A percentile compares a stretch with the other conserved stretches of the same genome.
Conservation (phyloP, 495 filamentous ascomycete species). For the Xylaria telfairii region DNA sequence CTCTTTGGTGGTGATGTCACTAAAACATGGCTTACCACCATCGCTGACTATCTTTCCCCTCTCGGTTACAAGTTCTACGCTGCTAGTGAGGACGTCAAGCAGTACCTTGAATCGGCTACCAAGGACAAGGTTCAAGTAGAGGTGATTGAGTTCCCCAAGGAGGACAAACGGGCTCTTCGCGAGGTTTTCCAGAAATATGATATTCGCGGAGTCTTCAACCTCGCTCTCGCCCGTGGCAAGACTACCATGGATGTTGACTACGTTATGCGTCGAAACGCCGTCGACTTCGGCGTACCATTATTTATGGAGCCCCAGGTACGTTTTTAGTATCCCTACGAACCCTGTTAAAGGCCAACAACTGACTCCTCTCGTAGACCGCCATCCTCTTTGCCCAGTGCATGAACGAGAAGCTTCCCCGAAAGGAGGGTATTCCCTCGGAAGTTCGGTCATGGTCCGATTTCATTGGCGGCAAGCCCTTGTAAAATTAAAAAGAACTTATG, state of each 20-base stretch:
- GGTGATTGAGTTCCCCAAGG: constrained; percentile 95
- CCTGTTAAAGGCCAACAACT: constrained; percentile 36
- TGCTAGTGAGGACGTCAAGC: constrained; percentile 79
- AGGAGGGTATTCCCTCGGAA: constrained; percentile 82
- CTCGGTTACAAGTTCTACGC: constrained; percentile 94
- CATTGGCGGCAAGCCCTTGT: constrained; percentile 88
- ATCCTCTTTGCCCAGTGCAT: constrained; percentile 95
- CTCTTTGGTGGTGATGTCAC: constrained; percentile 86
- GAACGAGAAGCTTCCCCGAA: constrained; percentile 88
- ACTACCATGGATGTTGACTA: constrained; percentile 92
- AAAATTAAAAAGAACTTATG: constrained; percentile 42
- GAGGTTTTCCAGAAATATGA: constrained; percentile 98
- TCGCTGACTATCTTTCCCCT: constrained; percentile 84
- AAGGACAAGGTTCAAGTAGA: constrained; percentile 75
- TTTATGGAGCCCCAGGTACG: constrained; percentile 99
- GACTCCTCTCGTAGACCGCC: constrained; percentile 70
- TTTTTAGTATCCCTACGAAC: constrained; percentile 15
- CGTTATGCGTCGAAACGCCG: constrained; percentile 96
- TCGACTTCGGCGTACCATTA: constrained; percentile 95
- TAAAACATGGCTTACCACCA: constrained; percentile 66
- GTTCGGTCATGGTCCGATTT: constrained; percentile 95
- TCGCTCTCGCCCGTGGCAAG: constrained; percentile 83
- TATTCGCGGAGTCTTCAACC: constrained; percentile 94
- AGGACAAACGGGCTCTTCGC: constrained; percentile 91
- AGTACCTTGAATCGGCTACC: constrained; percentile 73